Percentiles rank a stretch among this genome's conserved stretches.
Evolutionary conservation across 2,329 filamentous ascomycete genomes (phyloP).

Genomic region (Diatrype stigma): DNA sequence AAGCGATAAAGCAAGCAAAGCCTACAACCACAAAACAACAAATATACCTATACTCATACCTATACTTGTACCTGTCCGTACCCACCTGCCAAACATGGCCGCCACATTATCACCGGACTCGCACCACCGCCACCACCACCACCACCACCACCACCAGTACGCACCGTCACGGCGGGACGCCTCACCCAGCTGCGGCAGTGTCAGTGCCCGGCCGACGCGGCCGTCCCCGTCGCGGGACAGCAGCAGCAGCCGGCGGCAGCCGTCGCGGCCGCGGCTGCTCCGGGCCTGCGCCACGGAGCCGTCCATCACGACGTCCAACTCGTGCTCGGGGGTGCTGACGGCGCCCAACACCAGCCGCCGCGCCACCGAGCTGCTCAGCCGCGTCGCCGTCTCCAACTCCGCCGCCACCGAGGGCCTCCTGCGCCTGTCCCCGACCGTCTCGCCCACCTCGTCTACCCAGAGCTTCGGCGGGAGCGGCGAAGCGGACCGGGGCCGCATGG

Average conservation of each 20-base stretch:
- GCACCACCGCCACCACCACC: too few species aligned
- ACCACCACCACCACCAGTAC: too few species aligned
- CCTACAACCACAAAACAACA: conserved; percentile 3
- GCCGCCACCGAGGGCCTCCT: conserved; percentile 33
- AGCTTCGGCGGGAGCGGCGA: conserved; percentile 31
- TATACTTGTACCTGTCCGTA: too few species aligned
- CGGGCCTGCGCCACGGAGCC: conserved; percentile 54
- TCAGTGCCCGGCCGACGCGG: conserved; percentile 19
- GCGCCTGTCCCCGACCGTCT: conserved; percentile 22
- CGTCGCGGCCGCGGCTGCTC: conserved; percentile 42
- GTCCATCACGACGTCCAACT: conserved; percentile 53
- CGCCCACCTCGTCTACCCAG: conserved; percentile 32
- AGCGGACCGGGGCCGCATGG: conserved; percentile 13
- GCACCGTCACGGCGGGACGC: conserved; percentile 37
- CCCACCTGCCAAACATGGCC: conserved; percentile 27
- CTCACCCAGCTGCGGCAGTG: conserved; percentile 31
- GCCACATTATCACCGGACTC: conserved; percentile 31
- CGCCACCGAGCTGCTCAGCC: conserved; percentile 52
- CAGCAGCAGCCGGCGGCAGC: conserved; percentile 35
- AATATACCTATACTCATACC: background rate
- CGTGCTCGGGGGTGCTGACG: conserved; percentile 47
- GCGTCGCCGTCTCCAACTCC: conserved; percentile 47
- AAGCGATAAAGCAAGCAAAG: background rate
- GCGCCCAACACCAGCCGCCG: conserved; percentile 44
- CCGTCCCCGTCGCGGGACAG: conserved; percentile 34